Percentiles rank a stretch among this genome's conserved stretches.
These are phyloP conservation scores for Davidsoniella neocaledoniae DNA, from an alignment of 2,329 filamentous ascomycete species.

Conservation along the genomic window DNA sequence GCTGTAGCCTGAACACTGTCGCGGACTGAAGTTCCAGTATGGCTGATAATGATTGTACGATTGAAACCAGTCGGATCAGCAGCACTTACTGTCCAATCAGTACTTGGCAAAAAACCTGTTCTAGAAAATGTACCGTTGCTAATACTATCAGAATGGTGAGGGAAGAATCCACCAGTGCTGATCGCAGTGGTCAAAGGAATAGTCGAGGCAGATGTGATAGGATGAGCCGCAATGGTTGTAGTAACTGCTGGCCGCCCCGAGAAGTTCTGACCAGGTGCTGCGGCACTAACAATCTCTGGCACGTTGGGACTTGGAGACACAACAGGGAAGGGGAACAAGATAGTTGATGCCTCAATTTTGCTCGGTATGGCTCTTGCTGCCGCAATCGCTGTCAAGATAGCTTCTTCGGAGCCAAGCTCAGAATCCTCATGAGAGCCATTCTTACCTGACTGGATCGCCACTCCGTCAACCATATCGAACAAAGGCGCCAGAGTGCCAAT, in stretches of 20 bases:
- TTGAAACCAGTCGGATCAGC: constrained; percentile 5
- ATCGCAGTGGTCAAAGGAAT: too few relatives aligned
- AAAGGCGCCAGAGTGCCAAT: constrained; percentile 7
- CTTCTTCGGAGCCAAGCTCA: neutral
- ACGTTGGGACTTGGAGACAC: neutral
- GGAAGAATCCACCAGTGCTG: neutral
- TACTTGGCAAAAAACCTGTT: neutral
- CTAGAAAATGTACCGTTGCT: neutral
- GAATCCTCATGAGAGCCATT: neutral
- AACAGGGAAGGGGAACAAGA: neutral
- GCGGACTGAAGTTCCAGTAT: neutral
- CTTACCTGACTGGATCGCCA: neutral
- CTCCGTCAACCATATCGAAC: constrained; percentile 5
- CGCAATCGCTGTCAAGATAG: neutral
- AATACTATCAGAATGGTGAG: neutral
- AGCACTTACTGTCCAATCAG: neutral
- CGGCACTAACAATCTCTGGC: too few relatives aligned
- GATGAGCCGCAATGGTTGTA: too few relatives aligned
- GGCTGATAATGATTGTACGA: constrained; percentile 2
- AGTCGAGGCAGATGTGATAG: too few relatives aligned
- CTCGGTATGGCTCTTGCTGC: neutral
- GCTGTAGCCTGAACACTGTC: too few relatives aligned
- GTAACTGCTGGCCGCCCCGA: too few relatives aligned
- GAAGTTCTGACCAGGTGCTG: too few relatives aligned
- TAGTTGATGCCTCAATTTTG: neutral